A percentile compares a stretch with the other conserved stretches of the same genome.
These are phyloP conservation scores for Arxiozyma telluris DNA, from an alignment of 1,139 yeast species.

Conservation along the genomic window DNA sequence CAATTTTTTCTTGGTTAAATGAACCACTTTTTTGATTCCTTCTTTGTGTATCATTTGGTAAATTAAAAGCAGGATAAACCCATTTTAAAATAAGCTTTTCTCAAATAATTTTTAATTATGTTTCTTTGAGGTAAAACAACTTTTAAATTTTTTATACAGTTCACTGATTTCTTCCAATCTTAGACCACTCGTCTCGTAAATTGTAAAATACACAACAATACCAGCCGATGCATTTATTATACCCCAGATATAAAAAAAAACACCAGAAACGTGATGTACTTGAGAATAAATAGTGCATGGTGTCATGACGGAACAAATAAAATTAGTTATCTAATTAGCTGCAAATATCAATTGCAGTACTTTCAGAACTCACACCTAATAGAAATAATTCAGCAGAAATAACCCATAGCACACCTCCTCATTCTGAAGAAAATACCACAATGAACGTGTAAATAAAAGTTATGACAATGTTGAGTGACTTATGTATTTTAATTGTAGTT, in stretches of 20 bases:
- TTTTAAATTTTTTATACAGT: slow-evolving; percentile 42
- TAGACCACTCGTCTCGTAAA: slow-evolving; percentile 69
- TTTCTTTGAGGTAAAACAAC: slow-evolving; percentile 28
- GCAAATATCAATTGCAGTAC: slow-evolving; percentile 68
- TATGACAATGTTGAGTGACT: slow-evolving; percentile 64
- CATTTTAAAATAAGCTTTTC: slow-evolving; percentile 27
- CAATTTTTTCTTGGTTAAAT: neutral
- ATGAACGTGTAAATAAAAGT: slow-evolving; percentile 71
- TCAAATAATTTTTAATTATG: slow-evolving; percentile 23
- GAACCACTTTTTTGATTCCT: neutral
- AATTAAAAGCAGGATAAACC: slow-evolving; percentile 4
- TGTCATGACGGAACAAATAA: slow-evolving; percentile 65
- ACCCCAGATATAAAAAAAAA: slow-evolving; percentile 66
- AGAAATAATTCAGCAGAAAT: slow-evolving; percentile 75
- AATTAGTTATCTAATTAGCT: slow-evolving; percentile 74
- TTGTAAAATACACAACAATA: slow-evolving; percentile 50
- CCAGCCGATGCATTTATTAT: slow-evolving; percentile 53
- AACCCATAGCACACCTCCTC: slow-evolving; percentile 84
- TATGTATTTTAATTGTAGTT: slow-evolving; percentile 32
- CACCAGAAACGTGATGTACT: slow-evolving; percentile 43
- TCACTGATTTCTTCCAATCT: slow-evolving; percentile 69
- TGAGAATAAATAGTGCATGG: slow-evolving; percentile 51
- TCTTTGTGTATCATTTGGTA: slow-evolving; percentile 8
- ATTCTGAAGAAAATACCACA: slow-evolving; percentile 72
- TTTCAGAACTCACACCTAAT: slow-evolving; percentile 68